Evolutionary conservation across 2,329 filamentous ascomycete species (phyloP).

Genomic region (Fusarium burgessii): DNA sequence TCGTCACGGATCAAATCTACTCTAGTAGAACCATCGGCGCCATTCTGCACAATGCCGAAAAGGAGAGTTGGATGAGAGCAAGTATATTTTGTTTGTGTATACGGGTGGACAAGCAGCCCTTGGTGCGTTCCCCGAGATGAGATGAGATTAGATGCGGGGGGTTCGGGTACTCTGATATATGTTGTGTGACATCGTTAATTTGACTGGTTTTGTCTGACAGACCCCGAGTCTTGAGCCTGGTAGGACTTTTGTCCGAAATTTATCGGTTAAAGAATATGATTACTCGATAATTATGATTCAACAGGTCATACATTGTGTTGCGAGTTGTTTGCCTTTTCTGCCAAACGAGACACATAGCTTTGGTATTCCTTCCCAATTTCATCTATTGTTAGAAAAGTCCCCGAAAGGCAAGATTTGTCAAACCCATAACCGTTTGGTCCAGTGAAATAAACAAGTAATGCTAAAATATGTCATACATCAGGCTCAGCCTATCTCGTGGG

Average conservation of each 20-base stretch:
- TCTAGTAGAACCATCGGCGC: neutral
- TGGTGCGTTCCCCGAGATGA: neutral
- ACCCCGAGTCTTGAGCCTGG: neutral
- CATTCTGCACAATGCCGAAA: neutral
- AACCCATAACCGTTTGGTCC: no score
- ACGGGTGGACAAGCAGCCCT: neutral
- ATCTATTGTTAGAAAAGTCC: no score
- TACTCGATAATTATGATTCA: neutral
- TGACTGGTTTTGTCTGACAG: neutral
- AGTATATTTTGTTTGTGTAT: neutral
- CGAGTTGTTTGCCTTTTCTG: no score
- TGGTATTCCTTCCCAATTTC: no score
- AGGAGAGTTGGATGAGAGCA: neutral
- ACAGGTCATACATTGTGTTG: no score
- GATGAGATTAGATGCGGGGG: neutral
- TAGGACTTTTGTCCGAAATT: neutral
- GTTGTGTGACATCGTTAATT: neutral
- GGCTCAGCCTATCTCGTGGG: neutral
- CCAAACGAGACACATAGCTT: no score
- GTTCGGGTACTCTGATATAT: neutral
- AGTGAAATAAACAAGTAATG: no score
- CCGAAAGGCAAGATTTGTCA: no score
- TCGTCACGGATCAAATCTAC: neutral
- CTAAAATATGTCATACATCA: neutral
- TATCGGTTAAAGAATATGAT: neutral